Base-by-base conservation (phyloP, 2,329 filamentous ascomycete genomes). In the Pyrenochaeta sp. region DNA sequence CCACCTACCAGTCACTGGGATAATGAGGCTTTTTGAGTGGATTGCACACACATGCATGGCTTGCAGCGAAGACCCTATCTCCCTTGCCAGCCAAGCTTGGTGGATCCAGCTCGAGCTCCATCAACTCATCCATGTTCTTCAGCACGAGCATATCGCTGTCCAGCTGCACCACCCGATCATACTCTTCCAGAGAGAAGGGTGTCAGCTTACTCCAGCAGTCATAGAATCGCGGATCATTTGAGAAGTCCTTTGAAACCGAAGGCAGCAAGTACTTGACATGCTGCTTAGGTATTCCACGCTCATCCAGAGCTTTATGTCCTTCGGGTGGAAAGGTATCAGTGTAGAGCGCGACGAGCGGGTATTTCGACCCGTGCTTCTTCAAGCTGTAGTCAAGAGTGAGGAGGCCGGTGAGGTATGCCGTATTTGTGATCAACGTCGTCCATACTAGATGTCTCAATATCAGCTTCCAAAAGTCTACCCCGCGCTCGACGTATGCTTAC, bases 171-270 rank as follows among this genome's bases (percentile, higher is more conserved):
- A 96, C 83, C 27, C 90, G 82, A 18, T 86, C 79, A 73, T 92
- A 96, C 67, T 92, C 84, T 13, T 79, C 79, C 21, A 96, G 77
- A 15, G 82, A 85, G 69, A 95, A 96, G 5, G 88, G 84, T 11
- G 86, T 82, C 19, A 96, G 82, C 74, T 96, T 96, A 71, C 81
- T 89, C 90, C 90, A 96, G 78, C 87, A 91, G 72, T 95, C 89
- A 73, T 90, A 87, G 79, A 96, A 96, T 58, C 91, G 86, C 35
- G 87, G 85, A 71, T 96, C 90, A 49, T 88, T 82, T 61, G 77
- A 81, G 75, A 85, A 95, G 73, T 89, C 85, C 48, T 84, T 85
- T 36, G 76, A 68, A 22, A 78, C 72, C 2, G 80, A 80, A 2
- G 90, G 89, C 8, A 88, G 76, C 26, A 96, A 80, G 70, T 89